These are phyloP conservation scores for Epichloe elymi DNA, from an alignment of 2,329 filamentous ascomycete genomes.

Conservation along the genomic window DNA sequence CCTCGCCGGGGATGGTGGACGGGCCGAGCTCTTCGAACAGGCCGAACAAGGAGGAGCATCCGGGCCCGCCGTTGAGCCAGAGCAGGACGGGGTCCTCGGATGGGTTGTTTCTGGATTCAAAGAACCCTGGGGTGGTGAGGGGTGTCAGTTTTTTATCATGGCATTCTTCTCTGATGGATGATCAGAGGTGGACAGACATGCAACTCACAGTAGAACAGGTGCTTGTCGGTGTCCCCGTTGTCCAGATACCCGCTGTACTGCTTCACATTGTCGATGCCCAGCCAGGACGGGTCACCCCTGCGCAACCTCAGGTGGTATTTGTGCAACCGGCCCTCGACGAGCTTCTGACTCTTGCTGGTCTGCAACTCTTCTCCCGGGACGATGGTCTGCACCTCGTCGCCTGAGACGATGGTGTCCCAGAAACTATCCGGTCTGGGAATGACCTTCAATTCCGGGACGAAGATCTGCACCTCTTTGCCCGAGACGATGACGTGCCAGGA, in stretches of 20 bases:
- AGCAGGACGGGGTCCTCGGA: slow-evolving; percentile 34
- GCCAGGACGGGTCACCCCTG: slow-evolving; percentile 69
- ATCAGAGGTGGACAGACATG: neutral
- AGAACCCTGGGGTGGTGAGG: slow-evolving; percentile 36
- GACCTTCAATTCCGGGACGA: too few species aligned
- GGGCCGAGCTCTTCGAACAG: slow-evolving; percentile 64
- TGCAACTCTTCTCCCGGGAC: too few species aligned
- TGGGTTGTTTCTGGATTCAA: slow-evolving; percentile 28
- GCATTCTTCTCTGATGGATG: neutral
- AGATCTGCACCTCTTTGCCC: too few species aligned
- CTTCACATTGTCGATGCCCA: slow-evolving; percentile 87
- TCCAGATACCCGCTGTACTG: slow-evolving; percentile 97
- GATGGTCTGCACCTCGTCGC: slow-evolving; percentile 58
- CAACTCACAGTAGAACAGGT: slow-evolving; percentile 86
- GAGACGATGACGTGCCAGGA: too few species aligned
- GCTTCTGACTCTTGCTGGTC: too few species aligned
- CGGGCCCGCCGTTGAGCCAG: slow-evolving; percentile 33
- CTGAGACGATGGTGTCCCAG: slow-evolving; percentile 67
- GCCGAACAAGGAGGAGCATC: slow-evolving; percentile 20
- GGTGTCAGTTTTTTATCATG: neutral
- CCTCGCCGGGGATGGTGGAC: slow-evolving; percentile 44
- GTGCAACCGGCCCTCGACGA: too few species aligned
- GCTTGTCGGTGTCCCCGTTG: slow-evolving; percentile 90
- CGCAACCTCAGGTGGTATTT: slow-evolving; percentile 69
- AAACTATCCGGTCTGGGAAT: too few species aligned